These are phyloP conservation scores for Trichosanthes cucumerina DNA, from an alignment of 306 rosid species.

Conservation along the genomic window DNA sequence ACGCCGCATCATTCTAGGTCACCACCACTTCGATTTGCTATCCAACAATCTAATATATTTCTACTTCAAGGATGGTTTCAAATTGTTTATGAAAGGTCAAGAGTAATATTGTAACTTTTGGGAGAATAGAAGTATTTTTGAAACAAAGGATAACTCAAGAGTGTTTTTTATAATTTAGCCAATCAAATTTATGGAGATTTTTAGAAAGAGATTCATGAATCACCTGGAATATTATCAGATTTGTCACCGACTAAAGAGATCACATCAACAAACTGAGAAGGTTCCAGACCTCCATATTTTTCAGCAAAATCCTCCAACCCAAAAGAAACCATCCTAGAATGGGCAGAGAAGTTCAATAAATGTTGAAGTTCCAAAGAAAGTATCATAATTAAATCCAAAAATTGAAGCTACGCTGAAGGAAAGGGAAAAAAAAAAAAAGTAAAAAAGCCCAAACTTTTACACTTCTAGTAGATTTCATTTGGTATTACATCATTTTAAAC, in stretches of 20 bases:
- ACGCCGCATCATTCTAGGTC: no score
- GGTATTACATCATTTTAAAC: background rate
- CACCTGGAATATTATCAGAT: conserved; percentile 95
- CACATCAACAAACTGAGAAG: conserved; percentile 90
- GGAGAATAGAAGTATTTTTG: no score
- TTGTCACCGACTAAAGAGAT: conserved; percentile 80
- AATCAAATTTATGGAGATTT: background rate
- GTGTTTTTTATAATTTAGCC: no score
- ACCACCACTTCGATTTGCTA: no score
- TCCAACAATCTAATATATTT: no score
- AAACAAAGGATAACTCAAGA: no score
- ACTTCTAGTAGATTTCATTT: background rate
- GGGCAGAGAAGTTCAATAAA: conserved; percentile 9
- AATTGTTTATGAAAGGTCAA: no score
- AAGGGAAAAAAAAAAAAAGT: background rate
- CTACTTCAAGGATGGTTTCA: no score
- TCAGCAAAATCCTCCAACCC: conserved; percentile 80
- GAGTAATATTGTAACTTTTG: no score
- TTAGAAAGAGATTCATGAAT: conserved; percentile 16
- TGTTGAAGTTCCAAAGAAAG: conserved; percentile 1
- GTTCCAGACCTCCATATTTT: conserved; percentile 59
- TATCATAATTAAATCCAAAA: background rate
- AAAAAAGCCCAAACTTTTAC: background rate
- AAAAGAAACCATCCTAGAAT: conserved; percentile 80
- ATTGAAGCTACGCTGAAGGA: background rate